These are phyloP conservation scores for Cyclocybe aegerita DNA, from an alignment of 768 basidiomycete species.

Conservation along the genomic window DNA sequence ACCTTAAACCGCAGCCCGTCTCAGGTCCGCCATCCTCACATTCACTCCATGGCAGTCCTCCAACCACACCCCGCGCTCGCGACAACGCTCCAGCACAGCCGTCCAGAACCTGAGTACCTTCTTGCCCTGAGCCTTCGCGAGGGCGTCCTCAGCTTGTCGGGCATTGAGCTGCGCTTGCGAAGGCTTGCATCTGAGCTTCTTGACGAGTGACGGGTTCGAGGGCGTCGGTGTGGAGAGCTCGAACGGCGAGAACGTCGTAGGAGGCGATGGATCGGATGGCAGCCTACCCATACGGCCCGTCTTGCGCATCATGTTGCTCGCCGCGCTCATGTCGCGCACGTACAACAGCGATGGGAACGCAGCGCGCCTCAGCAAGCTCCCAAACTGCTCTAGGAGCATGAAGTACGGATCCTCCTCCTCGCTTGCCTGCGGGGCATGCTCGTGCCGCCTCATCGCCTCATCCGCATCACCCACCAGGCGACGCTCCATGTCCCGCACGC, in stretches of 20 bases:
- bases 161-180: neutral
- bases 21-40: constrained; percentile 37
- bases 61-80: constrained; percentile 55
- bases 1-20: neutral
- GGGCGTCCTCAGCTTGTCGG: constrained; percentile 1
- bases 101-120: constrained; percentile 44
- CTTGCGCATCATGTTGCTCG: constrained; percentile 54
- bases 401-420: constrained; percentile 55
- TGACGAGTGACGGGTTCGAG: constrained; percentile 23
- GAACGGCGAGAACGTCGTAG: neutral
- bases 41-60: constrained; percentile 66
- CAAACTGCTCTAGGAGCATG: constrained; percentile 63
- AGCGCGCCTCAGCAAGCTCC: constrained; percentile 50
- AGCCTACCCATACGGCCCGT: constrained; percentile 18
- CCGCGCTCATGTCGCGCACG: constrained; percentile 64
- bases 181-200: neutral
- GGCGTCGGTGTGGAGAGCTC: constrained; percentile 5
- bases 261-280: neutral
- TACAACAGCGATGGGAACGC: constrained; percentile 64
- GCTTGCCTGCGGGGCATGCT: constrained; percentile 1
- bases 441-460: constrained; percentile 17
- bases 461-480: constrained; percentile 50
- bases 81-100: constrained; percentile 47
- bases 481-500: constrained; percentile 69
- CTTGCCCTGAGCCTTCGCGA: constrained; percentile 11